Evolutionary conservation across 2,329 filamentous ascomycete species (phyloP).

Genomic region (Calonectria leucothoes): DNA sequence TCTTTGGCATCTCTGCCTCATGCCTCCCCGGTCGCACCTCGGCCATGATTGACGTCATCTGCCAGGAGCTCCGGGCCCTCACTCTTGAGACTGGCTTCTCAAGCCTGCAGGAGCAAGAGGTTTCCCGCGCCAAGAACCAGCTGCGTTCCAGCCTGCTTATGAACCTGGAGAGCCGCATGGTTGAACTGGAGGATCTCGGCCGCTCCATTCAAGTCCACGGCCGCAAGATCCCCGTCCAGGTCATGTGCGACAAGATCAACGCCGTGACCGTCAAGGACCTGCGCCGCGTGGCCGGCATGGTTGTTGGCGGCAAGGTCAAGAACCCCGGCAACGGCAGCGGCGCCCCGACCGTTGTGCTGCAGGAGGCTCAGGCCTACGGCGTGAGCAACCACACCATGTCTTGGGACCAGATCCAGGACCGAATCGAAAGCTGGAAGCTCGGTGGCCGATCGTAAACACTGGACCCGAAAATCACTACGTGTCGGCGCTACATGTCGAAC

Average conservation of each 20-base stretch:
- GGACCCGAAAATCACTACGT: neutral
- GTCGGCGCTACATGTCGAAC: neutral
- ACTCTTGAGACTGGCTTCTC: conserved; percentile 81
- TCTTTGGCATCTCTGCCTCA: conserved; percentile 92
- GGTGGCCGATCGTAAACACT: conserved; percentile 61
- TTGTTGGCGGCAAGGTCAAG: conserved; percentile 80
- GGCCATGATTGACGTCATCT: conserved; percentile 95
- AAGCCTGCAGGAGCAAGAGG: conserved; percentile 79
- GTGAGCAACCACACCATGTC: conserved; percentile 74
- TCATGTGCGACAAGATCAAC: conserved; percentile 94
- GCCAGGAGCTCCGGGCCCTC: conserved; percentile 84
- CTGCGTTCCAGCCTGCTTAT: conserved; percentile 89
- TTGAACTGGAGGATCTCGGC: conserved; percentile 95
- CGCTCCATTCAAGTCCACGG: conserved; percentile 98
- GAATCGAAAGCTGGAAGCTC: conserved; percentile 85
- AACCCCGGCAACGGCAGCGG: conserved; percentile 85
- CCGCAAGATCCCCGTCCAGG: conserved; percentile 87
- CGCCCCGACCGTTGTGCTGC: conserved; percentile 91
- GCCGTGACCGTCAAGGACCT: conserved; percentile 83
- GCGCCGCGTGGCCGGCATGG: conserved; percentile 79
- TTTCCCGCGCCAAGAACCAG: conserved; percentile 96
- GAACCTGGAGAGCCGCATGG: conserved; percentile 98
- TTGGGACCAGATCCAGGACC: conserved; percentile 92
- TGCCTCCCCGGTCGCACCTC: conserved; percentile 83
- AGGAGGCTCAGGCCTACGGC: conserved; percentile 85